Conservation (phyloP, 306 rosid species). For the Cajanus cajan region DNA sequence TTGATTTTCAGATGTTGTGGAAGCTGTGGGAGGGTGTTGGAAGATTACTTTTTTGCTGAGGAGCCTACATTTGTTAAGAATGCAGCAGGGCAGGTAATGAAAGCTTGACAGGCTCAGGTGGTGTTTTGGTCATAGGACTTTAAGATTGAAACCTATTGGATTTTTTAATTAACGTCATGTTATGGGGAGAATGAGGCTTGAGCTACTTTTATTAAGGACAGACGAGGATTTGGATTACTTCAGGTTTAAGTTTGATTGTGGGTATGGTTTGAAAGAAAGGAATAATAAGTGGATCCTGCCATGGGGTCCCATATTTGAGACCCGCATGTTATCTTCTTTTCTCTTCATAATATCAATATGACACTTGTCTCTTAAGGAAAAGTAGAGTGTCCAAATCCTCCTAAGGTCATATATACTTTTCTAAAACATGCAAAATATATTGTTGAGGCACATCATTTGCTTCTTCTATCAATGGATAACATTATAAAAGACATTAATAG, state of each 20-base stretch:
- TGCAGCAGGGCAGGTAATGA: constrained; percentile 22
- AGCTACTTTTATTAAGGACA: background rate
- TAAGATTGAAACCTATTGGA: background rate
- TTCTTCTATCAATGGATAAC: background rate
- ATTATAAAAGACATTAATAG: background rate
- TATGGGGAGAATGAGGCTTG: background rate
- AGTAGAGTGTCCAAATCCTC: background rate
- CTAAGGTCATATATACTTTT: background rate
- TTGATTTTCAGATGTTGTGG: constrained; percentile 25
- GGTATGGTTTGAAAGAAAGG: background rate
- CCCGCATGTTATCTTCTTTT: background rate
- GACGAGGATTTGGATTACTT: background rate
- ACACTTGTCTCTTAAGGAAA: background rate
- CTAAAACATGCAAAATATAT: background rate
- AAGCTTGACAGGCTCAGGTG: background rate
- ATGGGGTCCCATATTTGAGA: background rate
- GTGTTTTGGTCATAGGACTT: background rate
- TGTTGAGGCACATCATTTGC: background rate
- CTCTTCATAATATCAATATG: no score
- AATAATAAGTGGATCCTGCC: background rate
- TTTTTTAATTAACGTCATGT: no score
- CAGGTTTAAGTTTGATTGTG: constrained; percentile 11
- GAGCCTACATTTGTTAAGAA: constrained; percentile 31
- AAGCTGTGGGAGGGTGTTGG: constrained; percentile 35
- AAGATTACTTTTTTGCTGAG: background rate